Conservation (phyloP, 1,139 yeast genomes). For the Zhuliangozyma parablackwelliae region DNA sequence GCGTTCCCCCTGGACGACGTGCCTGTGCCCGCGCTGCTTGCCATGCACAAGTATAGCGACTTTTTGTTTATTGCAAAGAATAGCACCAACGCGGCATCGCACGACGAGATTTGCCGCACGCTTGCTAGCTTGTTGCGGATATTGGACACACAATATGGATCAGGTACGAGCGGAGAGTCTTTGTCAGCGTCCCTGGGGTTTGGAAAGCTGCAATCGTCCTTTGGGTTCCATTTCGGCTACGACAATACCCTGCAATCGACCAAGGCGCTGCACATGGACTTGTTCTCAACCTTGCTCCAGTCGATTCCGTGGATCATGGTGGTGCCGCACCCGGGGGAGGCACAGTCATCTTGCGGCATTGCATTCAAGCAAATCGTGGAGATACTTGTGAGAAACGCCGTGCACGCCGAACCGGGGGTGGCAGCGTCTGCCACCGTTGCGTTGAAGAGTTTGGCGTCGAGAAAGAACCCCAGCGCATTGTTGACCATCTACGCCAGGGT, state of each 20-base stretch:
- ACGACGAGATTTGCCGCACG: slow-evolving; percentile 71
- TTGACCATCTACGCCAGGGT: slow-evolving; percentile 73
- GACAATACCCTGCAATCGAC: slow-evolving; percentile 34
- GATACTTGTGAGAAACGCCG: slow-evolving; percentile 68
- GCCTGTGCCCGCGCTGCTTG: slow-evolving; percentile 4
- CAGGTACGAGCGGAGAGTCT: slow-evolving; percentile 21
- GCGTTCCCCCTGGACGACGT: slow-evolving; percentile 69
- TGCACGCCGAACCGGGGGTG: slow-evolving; percentile 60
- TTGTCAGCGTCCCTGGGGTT: slow-evolving; percentile 11
- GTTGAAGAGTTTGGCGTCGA: slow-evolving; percentile 60
- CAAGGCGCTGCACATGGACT: slow-evolving; percentile 45
- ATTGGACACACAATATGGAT: slow-evolving; percentile 63
- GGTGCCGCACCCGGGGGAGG: slow-evolving; percentile 22
- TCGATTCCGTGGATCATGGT: slow-evolving; percentile 66
- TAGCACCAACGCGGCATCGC: slow-evolving; percentile 49
- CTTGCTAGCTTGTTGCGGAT: slow-evolving; percentile 55
- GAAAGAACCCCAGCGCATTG: slow-evolving; percentile 66
- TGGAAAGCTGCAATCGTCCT: slow-evolving; percentile 16
- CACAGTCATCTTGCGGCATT: slow-evolving; percentile 31
- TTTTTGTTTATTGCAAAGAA: slow-evolving; percentile 38
- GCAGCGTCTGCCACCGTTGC: slow-evolving; percentile 62
- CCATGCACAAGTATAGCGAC: slow-evolving; percentile 14
- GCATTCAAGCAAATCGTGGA: slow-evolving; percentile 65
- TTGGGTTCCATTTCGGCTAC: slow-evolving; percentile 51
- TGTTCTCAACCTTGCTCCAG: slow-evolving; percentile 68